A percentile compares a stretch with the other conserved stretches of the same genome.
Evolutionary conservation across 257 asterid genomes (phyloP).

Genomic region (Nicotiana benthamiana): DNA sequence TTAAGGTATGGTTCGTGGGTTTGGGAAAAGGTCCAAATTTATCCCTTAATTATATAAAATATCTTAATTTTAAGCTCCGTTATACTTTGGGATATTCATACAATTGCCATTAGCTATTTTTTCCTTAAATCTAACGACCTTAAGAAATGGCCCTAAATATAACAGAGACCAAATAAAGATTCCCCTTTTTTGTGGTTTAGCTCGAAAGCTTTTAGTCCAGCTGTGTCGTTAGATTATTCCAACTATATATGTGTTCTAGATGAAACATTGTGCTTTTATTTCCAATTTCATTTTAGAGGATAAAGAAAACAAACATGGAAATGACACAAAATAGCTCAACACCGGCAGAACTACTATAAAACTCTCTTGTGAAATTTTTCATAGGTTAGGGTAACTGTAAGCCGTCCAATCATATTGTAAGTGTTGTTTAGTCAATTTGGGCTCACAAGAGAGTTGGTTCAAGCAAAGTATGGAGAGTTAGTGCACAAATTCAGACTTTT

Average conservation of each 20-base stretch:
- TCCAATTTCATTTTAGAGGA: neutral
- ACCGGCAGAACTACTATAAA: neutral
- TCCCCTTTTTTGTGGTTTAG: too few species aligned
- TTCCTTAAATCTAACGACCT: too few species aligned
- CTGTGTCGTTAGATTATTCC: neutral
- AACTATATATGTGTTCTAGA: neutral
- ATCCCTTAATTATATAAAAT: too few species aligned
- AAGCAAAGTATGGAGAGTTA: too few species aligned
- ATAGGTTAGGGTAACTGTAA: neutral
- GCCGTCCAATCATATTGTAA: neutral
- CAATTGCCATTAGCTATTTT: too few species aligned
- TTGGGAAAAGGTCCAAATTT: too few species aligned
- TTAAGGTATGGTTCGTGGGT: too few species aligned
- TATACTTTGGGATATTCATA: too few species aligned
- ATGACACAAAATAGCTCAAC: neutral
- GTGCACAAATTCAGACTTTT: too few species aligned
- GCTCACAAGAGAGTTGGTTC: neutral
- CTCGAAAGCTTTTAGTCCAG: neutral
- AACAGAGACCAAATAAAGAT: too few species aligned
- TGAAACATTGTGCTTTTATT: neutral
- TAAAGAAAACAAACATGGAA: neutral
- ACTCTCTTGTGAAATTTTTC: neutral
- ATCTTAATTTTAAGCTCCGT: too few species aligned
- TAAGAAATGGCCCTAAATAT: too few species aligned
- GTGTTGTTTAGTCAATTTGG: neutral